Conservation (phyloP, 2,329 filamentous ascomycete species). For the Thielaviopsis ethacetica region DNA sequence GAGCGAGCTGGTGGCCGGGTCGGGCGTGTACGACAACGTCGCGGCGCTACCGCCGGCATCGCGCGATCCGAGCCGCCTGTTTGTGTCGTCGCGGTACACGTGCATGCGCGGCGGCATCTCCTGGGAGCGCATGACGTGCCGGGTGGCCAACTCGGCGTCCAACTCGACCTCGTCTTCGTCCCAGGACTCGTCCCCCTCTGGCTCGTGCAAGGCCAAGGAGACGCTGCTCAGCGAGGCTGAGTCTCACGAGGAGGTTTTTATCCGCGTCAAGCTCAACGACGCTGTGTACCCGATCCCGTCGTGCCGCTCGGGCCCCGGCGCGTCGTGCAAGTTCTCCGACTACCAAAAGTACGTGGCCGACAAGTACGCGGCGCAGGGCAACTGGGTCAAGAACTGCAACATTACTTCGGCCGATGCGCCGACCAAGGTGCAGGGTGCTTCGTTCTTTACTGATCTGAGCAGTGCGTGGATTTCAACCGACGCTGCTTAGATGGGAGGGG, state of each 20-base stretch:
- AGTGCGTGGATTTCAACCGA: slow-evolving; percentile 20
- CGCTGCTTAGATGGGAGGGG: background rate
- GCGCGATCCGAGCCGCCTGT: slow-evolving; percentile 32
- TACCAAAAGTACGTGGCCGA: slow-evolving; percentile 28
- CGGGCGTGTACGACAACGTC: slow-evolving; percentile 45
- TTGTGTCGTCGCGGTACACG: slow-evolving; percentile 37
- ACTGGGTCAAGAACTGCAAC: slow-evolving; percentile 32
- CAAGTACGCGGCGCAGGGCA: slow-evolving; percentile 31
- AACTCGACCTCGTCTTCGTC: slow-evolving; percentile 6
- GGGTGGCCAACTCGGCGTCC: slow-evolving; percentile 5
- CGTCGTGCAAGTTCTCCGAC: slow-evolving; percentile 30
- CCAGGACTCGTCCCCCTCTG: background rate
- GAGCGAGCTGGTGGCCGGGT: slow-evolving; percentile 40
- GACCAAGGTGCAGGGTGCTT: slow-evolving; percentile 27
- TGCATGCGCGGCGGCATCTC: slow-evolving; percentile 50
- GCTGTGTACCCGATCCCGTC: slow-evolving; percentile 41
- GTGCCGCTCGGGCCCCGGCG: slow-evolving; percentile 39
- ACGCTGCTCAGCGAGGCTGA: slow-evolving; percentile 4
- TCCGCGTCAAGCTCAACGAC: slow-evolving; percentile 46
- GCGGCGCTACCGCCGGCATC: slow-evolving; percentile 28
- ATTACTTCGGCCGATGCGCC: slow-evolving; percentile 25
- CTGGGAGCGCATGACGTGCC: slow-evolving; percentile 45
- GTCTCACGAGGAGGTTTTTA: slow-evolving; percentile 23
- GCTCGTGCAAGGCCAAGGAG: slow-evolving; percentile 7
- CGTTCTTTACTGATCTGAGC: slow-evolving; percentile 31